phyloP scores from a whole-genome alignment of 2,329 filamentous ascomycete genomes.

The Eutypa lata region DNA sequence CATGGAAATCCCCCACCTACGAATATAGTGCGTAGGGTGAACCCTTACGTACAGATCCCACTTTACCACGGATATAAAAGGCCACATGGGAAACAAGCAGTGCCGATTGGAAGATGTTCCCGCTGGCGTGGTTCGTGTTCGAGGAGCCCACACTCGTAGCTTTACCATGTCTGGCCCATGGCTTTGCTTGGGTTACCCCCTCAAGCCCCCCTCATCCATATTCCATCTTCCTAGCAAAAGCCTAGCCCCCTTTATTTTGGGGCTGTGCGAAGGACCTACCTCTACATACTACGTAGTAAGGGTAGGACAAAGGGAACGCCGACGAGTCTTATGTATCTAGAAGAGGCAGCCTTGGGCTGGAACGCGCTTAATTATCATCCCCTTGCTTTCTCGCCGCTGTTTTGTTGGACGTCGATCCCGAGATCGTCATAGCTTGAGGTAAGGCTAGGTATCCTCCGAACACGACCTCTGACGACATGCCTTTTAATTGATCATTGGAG shows the following conservation, averaged over 20 bases:
- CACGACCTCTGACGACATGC: neutral
- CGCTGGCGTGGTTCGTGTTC: neutral
- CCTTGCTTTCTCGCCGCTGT: too few relatives aligned
- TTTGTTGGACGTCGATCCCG: neutral
- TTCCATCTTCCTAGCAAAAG: neutral
- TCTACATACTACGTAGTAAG: neutral
- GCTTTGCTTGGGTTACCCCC: neutral
- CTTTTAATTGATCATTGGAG: neutral
- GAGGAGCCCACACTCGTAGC: neutral
- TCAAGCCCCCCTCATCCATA: neutral
- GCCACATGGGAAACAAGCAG: neutral
- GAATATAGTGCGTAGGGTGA: too few relatives aligned
- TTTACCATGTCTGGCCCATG: neutral
- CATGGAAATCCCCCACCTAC: neutral
- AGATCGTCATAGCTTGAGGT: neutral
- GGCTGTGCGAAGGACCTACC: neutral
- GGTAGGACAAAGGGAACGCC: too few relatives aligned
- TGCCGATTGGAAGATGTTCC: neutral
- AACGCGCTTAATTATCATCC: too few relatives aligned
- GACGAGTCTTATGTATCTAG: too few relatives aligned
- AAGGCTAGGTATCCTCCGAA: neutral
- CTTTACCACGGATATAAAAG: neutral
- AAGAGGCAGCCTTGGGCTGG: too few relatives aligned
- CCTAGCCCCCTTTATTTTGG: neutral
- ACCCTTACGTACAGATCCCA: neutral